Evolutionary conservation across 2,329 filamentous ascomycete genomes (phyloP).

Genomic region (Lachnellula cervina): DNA sequence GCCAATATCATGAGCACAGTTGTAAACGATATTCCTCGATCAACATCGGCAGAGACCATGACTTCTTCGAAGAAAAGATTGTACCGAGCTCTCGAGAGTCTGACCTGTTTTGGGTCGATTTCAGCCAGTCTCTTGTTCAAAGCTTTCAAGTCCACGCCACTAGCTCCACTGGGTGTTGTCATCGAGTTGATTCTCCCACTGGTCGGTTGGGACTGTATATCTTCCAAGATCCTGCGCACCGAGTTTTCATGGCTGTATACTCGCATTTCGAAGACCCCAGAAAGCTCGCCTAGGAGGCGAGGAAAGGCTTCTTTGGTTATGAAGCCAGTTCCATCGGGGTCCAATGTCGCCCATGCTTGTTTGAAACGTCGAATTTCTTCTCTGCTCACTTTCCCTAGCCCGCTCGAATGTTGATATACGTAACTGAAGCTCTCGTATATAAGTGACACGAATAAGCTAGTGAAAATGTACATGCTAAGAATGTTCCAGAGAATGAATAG

Average conservation of each 20-base stretch:
- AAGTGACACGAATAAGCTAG: slow-evolving; percentile 94
- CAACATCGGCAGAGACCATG: slow-evolving; percentile 84
- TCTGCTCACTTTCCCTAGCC: slow-evolving; percentile 82
- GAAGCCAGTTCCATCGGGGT: slow-evolving; percentile 85
- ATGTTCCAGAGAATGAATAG: slow-evolving; percentile 98
- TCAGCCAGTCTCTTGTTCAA: slow-evolving; percentile 67
- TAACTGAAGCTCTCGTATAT: slow-evolving; percentile 99
- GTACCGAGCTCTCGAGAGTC: slow-evolving; percentile 69
- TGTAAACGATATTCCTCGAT: slow-evolving; percentile 86
- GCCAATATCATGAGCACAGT: slow-evolving; percentile 91
- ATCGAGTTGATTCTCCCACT: slow-evolving; percentile 47
- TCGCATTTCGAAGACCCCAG: slow-evolving; percentile 93
- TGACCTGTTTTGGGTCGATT: slow-evolving; percentile 72
- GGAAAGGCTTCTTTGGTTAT: slow-evolving; percentile 90
- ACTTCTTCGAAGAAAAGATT: slow-evolving; percentile 98
- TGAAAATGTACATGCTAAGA: slow-evolving; percentile 99
- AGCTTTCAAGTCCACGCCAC: slow-evolving; percentile 65
- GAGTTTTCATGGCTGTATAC: slow-evolving; percentile 92
- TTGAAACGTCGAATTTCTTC: slow-evolving; percentile 97
- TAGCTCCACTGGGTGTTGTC: slow-evolving; percentile 45
- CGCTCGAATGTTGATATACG: slow-evolving; percentile 93
- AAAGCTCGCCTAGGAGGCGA: slow-evolving; percentile 82
- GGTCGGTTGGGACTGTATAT: slow-evolving; percentile 50
- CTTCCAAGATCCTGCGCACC: slow-evolving; percentile 78
- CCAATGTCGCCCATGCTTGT: slow-evolving; percentile 94